Percentiles rank a stretch among this genome's conserved stretches.
phyloP scores from a whole-genome alignment of 805 yeast species.

The Wickerhamiella spandovensis region DNA sequence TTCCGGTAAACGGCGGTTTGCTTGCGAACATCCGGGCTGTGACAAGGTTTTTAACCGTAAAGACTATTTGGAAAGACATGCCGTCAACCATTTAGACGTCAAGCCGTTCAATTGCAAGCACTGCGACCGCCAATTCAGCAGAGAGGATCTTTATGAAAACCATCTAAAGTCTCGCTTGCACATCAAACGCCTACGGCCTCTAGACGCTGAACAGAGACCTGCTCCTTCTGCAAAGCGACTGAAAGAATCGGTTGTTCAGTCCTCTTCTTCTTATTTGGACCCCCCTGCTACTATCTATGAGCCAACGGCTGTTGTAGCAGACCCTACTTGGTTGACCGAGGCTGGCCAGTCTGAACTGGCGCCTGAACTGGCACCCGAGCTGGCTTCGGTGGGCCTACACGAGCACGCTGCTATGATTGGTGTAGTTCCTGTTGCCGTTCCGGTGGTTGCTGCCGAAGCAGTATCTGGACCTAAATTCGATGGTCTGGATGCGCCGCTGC shows the following conservation, averaged over 20 bases:
- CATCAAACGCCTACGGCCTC: constrained; percentile 4
- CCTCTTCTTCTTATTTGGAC: not conserved
- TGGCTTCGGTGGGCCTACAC: too few relatives aligned
- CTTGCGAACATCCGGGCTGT: constrained; percentile 26
- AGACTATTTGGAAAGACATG: constrained; percentile 26
- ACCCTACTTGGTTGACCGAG: not conserved
- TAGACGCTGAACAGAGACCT: not conserved
- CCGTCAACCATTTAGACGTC: constrained; percentile 26
- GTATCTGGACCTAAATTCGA: too few relatives aligned
- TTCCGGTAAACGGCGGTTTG: constrained; percentile 10
- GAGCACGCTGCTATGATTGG: too few relatives aligned
- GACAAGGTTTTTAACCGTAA: constrained; percentile 24
- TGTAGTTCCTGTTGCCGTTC: not conserved
- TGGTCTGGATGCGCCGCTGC: not conserved
- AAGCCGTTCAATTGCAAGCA: constrained; percentile 24
- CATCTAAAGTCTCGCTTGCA: constrained; percentile 25
- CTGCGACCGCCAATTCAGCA: constrained; percentile 25
- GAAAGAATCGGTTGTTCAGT: not conserved
- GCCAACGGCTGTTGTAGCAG: not conserved
- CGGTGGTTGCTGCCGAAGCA: not conserved
- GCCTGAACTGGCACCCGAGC: too few relatives aligned
- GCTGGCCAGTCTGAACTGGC: too few relatives aligned
- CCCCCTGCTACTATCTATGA: not conserved
- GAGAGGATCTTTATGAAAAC: constrained; percentile 26
- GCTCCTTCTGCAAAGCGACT: not conserved